Conservation (phyloP, 2,329 filamentous ascomycete genomes). For the Knufia petricola region DNA sequence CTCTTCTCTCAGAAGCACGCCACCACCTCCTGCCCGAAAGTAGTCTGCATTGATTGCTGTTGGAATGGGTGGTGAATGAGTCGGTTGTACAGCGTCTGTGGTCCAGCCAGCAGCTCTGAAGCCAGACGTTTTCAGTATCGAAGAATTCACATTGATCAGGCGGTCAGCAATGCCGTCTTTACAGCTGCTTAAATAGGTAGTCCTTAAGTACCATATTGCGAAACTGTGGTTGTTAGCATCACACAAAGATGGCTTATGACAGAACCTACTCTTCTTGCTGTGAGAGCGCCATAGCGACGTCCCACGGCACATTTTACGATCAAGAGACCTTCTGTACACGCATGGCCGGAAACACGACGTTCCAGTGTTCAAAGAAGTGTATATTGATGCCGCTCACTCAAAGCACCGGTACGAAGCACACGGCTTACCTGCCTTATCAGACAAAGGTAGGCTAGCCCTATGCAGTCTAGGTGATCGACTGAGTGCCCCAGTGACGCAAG, state of each 20-base stretch:
- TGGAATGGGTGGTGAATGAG: constrained; percentile 58
- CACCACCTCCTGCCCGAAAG: constrained; percentile 40
- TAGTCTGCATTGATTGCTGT: constrained; percentile 54
- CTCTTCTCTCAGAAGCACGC: constrained; percentile 26
- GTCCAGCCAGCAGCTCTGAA: constrained; percentile 57
- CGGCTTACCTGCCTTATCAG: no score
- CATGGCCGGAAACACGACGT: no score
- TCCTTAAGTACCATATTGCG: constrained; percentile 56
- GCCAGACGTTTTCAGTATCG: constrained; percentile 53
- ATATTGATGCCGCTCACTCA: no score
- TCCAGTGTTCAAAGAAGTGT: no score
- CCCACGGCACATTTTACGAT: not conserved
- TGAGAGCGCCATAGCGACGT: constrained; percentile 37
- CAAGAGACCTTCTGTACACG: not conserved
- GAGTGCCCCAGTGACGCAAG: no score
- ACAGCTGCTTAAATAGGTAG: constrained; percentile 53
- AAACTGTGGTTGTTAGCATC: constrained; percentile 37
- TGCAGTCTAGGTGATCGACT: no score
- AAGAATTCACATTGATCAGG: constrained; percentile 54
- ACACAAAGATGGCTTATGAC: not conserved
- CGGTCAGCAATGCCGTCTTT: constrained; percentile 59
- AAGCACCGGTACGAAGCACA: no score
- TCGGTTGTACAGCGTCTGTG: constrained; percentile 47
- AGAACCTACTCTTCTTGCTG: constrained; percentile 42
- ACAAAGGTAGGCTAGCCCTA: no score